Evolutionary conservation across 164 flowering plant species (phyloP).

Genomic region (Liquidambar formosana): DNA sequence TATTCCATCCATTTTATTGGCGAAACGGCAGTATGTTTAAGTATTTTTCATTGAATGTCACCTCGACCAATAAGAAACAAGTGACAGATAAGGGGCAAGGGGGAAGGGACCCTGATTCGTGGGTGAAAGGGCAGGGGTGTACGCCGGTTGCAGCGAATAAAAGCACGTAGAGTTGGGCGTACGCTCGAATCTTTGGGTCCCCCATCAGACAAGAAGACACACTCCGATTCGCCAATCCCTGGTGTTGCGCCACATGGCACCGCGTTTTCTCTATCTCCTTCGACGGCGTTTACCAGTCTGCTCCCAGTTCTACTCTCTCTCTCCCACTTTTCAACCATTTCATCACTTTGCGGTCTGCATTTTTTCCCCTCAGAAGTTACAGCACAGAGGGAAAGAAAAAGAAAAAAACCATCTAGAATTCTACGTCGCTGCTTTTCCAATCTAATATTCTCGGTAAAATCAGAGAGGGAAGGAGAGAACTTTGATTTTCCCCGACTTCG

Average conservation of each 20-base stretch:
- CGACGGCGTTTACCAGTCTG: conserved; percentile 41
- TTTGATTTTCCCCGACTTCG: background rate
- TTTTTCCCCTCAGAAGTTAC: no score
- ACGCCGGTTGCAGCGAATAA: no score
- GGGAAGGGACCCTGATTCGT: no score
- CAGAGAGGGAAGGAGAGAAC: background rate
- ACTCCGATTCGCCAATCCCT: background rate
- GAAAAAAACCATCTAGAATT: no score
- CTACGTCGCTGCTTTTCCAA: background rate
- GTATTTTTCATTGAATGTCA: no score
- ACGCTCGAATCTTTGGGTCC: background rate
- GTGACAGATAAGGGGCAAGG: no score
- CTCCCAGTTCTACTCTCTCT: conserved; percentile 1
- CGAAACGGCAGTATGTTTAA: no score
- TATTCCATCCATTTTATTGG: no score
- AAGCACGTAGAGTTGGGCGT: no score
- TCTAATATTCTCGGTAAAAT: background rate
- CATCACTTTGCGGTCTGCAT: background rate
- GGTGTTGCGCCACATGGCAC: conserved; percentile 25
- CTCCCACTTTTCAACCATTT: background rate
- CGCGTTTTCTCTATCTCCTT: conserved; percentile 30
- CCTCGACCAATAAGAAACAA: no score
- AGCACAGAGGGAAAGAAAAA: no score
- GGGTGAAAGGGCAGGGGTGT: no score
- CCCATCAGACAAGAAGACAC: background rate